Base-by-base conservation (phyloP, 768 basidiomycete genomes). In the Erythrobasidium yunnanense region DNA sequence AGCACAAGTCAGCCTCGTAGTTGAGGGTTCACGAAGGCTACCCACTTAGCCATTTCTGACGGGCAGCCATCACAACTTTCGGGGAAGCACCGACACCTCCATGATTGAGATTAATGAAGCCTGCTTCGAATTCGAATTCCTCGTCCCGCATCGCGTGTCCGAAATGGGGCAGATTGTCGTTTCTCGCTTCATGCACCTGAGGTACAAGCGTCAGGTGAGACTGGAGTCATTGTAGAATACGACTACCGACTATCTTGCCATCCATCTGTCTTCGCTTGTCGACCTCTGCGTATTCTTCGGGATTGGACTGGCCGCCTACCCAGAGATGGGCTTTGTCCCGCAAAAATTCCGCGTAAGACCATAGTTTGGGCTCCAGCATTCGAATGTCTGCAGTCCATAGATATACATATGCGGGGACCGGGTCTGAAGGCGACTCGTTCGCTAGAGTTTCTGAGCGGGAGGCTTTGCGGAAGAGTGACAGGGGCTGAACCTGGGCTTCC, bases 321-420 rank as follows among this genome's bases (percentile, higher is more conserved):
- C 90, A 92, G 65, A 85, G 85, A 80, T 83, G 83, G 1, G 87
- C 84, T 69, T 83, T 87, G 30, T 86, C 81, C 71, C 77, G 76
- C 30, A 93, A 80, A 72, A 95, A 95, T 2, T 84, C 81, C n/a
- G 84, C 83, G 72, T 86, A 91, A 0, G 83, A 81, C 92, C 92
- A 97, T 2, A 87, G 76, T 30, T 79, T 78, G 0, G 82, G 78
- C 25, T 82, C 78, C 6, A 96, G 77, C 5, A 75, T 67, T 0
- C 71, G 69, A 5, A 81, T 23, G 0, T 76, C 73, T 2, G 77
- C 76, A 27, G 74, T 75, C 81, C 84, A 93, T 23, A 90, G 79
- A 72, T 95, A 96, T 1, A 86, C 85, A 67, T 87, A 80, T 0
- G 81, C 85, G n/a, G 78, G 71, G 0, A 84, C 71, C 0, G 79